These are phyloP conservation scores for Emergomyces africanus DNA, from an alignment of 2,329 filamentous ascomycete genomes.

Conservation along the genomic window DNA sequence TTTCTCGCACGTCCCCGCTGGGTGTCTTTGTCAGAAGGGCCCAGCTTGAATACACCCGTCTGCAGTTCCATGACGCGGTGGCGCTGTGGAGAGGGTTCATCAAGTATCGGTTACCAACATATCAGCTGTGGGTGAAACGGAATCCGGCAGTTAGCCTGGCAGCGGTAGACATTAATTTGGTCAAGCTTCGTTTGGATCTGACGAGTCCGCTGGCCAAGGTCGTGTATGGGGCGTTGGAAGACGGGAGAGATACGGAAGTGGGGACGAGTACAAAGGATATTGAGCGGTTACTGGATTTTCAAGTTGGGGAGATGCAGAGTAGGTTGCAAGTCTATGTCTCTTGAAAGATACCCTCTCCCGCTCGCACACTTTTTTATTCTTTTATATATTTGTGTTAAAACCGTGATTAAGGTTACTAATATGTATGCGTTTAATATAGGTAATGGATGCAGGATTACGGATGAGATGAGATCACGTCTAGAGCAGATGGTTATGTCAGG, in stretches of 20 bases:
- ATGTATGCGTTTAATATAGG: constrained; percentile 31
- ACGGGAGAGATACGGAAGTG: constrained; percentile 28
- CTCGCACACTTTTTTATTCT: constrained; percentile 13
- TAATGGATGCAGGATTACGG: constrained; percentile 64
- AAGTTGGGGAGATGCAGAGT: constrained; percentile 80
- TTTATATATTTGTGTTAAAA: constrained; percentile 5
- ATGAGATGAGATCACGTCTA: constrained; percentile 59
- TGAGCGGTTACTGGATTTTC: constrained; percentile 71
- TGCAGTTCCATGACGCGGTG: constrained; percentile 68
- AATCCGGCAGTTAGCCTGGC: constrained; percentile 34
- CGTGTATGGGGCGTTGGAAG: constrained; percentile 38
- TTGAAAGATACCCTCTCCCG: not conserved
- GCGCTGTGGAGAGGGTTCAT: constrained; percentile 75
- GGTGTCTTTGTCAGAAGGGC: constrained; percentile 68
- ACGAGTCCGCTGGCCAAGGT: constrained; percentile 36
- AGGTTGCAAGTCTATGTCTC: constrained; percentile 8
- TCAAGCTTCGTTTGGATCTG: constrained; percentile 44
- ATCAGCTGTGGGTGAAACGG: constrained; percentile 44
- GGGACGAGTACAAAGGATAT: constrained; percentile 64
- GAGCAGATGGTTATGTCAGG: constrained; percentile 55
- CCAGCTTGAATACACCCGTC: constrained; percentile 62
- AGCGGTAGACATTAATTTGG: constrained; percentile 51
- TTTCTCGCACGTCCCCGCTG: constrained; percentile 64
- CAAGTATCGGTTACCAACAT: constrained; percentile 65
- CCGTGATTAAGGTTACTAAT: not conserved